Evolutionary conservation across 225 moss, liverwort and hornwort species (phyloP), one percentile per base, ranked within the genome.

Genomic region (Antitrichia curtipendula): DNA sequence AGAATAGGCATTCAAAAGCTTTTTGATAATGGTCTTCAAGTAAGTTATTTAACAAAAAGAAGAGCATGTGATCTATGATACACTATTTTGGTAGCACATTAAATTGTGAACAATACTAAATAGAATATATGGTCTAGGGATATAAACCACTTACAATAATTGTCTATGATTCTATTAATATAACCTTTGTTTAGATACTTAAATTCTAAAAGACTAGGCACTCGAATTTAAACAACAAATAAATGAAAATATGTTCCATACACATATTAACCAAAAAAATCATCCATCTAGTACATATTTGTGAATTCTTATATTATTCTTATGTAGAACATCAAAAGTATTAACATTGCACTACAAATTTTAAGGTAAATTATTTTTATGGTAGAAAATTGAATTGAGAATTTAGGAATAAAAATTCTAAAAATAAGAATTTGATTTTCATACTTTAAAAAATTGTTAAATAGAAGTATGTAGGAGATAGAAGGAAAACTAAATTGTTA

Each of bases 241-340:
- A n/a, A n/a, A n/a, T n/a, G n/a, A n/a, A n/a, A n/a, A 53, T 76
- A 7, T 69, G 3, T 14, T 40, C 14, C 3, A 14, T 14, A 69
- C 3, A 24, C 1, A 8, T n/a, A n/a, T n/a, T 14, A 69, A 40
- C 17, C 8, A 24, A 25, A 17, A 27, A 43, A 72, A 45, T 16
- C 27, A 72, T 16, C 28, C 45, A 72, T 72, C 10, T n/a, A n/a
- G n/a, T 1, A 27, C 10, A 45, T 45, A 1, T 14, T 71, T 45
- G 9, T 17, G 3, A 72, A 6, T 45, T 72, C 10, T 45, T 72
- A 28, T 28, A 10, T 43, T 10, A 28, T 28, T 72, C 17, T 28
- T 28, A 6, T 16, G 3, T 28, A 43, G 9, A 0, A 0, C 2
- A 6, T 16, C 16, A 28, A 28, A 25, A 45, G 17, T 43, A 8